phyloP scores from a whole-genome alignment of 2,329 filamentous ascomycete species.

The Blumeria hordei region DNA sequence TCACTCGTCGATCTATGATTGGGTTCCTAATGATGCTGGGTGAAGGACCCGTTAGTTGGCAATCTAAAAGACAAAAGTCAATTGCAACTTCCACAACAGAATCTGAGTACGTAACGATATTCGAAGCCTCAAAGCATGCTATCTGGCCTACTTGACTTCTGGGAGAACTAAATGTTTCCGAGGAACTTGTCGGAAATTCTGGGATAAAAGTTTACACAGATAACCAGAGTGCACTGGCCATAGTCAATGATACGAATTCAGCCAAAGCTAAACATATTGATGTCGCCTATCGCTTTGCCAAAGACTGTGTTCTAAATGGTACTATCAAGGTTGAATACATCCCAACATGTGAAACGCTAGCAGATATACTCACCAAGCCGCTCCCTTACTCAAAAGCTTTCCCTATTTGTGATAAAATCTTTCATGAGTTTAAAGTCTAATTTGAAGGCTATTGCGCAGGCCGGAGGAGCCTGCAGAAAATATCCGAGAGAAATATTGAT shows the following conservation, averaged over 20 bases:
- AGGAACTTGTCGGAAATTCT: background rate
- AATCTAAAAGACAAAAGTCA: background rate
- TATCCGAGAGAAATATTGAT: no score
- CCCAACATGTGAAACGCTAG: background rate
- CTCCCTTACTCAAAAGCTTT: background rate
- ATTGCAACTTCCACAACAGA: background rate
- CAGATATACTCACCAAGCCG: background rate
- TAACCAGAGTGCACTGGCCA: background rate
- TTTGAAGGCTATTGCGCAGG: no score
- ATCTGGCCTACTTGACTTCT: background rate
- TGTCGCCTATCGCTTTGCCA: background rate
- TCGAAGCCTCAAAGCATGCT: background rate
- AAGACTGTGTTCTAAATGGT: background rate
- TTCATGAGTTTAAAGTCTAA: background rate
- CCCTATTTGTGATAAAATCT: background rate
- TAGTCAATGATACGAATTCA: background rate
- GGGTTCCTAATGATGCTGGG: background rate
- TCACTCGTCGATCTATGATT: background rate
- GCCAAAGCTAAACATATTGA: background rate
- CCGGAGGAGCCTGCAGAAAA: no score
- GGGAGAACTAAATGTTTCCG: background rate
- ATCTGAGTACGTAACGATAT: background rate
- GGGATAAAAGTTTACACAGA: background rate
- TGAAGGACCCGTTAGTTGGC: background rate
- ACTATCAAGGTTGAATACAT: background rate